Evolutionary conservation across 108 stramenopile species (phyloP), one percentile per base, ranked within the genome.

Genomic region (Pelagomonas calceolata): DNA sequence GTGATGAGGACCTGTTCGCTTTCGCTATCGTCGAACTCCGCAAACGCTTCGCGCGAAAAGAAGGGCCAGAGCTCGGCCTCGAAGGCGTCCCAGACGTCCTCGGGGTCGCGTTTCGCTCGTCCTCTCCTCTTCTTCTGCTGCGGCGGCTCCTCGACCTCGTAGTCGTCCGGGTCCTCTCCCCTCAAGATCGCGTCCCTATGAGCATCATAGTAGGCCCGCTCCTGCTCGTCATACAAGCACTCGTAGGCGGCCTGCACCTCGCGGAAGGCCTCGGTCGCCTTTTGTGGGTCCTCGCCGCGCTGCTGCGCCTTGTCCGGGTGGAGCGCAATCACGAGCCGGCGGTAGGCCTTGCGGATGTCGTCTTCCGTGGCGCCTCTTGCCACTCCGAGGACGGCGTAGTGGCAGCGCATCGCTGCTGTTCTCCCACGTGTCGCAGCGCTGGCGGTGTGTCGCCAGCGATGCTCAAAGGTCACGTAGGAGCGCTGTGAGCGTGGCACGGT

Each of bases 171-270:
- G 51, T 60, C 51, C 32, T 69, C 69, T 0, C 74, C 77, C 21
- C 75, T 39, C 21, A 81, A 33, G 63, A 81, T 81, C 37, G 63
- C 39, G 30, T 75, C 74, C 4, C 80, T 73, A 31, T 81, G 73
- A 18, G 73, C 77, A 31, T 81, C 80, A 51, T 81, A 81, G 77
- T 73, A 78, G 18, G 73, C 66, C 9, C 77, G 73, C 37, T 81
- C 80, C 7, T 78, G 9, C 31, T 77, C 73, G 71, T 81, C 80
- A 33, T 33, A 75, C 69, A 81, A 73, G 14, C 74, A 73, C 65
- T 51, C 64, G 74, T 77, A 81, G 0, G 80, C 75, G 5, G 73
- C 73, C 35, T 73, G 37, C 31, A 81, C 64, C 74, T 74, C 73
- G 36, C 75, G 70, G 39, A 81, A 65, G 15, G 33, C 36, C 32